Evolutionary conservation across 23 red algal genomes (phyloP), one percentile per base, ranked within the genome.

Genomic region (Gracilariopsis chorda): DNA sequence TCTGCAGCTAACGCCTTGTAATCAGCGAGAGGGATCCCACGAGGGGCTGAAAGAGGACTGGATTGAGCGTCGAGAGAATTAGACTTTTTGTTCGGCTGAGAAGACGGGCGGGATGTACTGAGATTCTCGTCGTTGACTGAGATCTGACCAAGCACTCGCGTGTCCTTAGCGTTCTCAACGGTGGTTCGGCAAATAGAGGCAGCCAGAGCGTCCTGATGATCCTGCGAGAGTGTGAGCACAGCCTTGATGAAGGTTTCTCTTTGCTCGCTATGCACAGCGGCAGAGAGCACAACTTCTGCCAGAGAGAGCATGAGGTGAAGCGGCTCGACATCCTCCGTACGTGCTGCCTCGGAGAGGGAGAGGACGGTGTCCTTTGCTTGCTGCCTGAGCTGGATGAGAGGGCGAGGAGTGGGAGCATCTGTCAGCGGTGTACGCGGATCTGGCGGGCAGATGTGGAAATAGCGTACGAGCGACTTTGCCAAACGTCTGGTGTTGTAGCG

Each of bases 401-500:
- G 85, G 17, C 29, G 55, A 44, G 85, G 45, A 12, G 85, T 63
- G 14, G 42, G 85, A 12, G 20, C 69, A 37, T 46, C 76, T 28
- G 48, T 32, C 9, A 59, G 52, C 30, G 76, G 39, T 34, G 48
- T 40, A 34, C 23, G 37, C 39, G 36, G 36, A 34, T 80, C 48
- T 80, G 76, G 34, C n/a, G 48, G 32, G 0, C 19, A 40, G 36
- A 89, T 67, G 46, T 65, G 68, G 58, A 77, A 89, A 43, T 57
- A 56, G 11, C 53, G 61, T 11, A 70, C 68, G 10, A 89, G 70
- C 16, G 64, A 44, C 2, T 69, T 43, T 30, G 72, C 70, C 11
- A 89, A 51, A 78, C 85, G 85, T 48, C 85, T 67, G 21, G 72
- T 77, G 57, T 89, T 89, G 85, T 89, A 89, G 21, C 85, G 85